Conservation (phyloP, 768 basidiomycete species). For the Mycena belliarum region DNA sequence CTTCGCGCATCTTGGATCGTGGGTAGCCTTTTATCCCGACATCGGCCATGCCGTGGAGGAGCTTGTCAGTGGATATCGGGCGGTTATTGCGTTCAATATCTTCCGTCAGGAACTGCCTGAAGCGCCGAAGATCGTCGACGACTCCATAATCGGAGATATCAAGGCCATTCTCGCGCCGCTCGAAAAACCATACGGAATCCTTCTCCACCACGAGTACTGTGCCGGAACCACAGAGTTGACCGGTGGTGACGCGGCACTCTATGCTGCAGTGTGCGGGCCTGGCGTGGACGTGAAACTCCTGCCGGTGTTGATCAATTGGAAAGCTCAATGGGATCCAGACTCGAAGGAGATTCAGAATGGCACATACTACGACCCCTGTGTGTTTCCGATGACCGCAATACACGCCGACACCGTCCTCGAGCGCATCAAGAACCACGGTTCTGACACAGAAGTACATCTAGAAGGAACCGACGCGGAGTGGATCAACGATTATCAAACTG, state of each 20-base stretch:
- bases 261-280: conserved; percentile 9
- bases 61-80: conserved; percentile 26
- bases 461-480: conserved; percentile 9
- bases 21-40: conserved; percentile 36
- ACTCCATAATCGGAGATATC: neutral
- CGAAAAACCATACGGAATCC: conserved; percentile 25
- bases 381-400: conserved; percentile 25
- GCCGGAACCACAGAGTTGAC: conserved; percentile 25
- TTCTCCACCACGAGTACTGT: conserved; percentile 31
- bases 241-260: conserved; percentile 26
- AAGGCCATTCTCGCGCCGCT: conserved; percentile 10
- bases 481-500: neutral
- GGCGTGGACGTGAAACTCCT: conserved; percentile 6
- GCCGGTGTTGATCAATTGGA: conserved; percentile 25
- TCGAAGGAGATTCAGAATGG: no score
- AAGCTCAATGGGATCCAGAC: neutral
- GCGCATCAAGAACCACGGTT: neutral
- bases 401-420: conserved; percentile 19
- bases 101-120: conserved; percentile 22
- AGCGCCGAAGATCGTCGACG: conserved; percentile 1
- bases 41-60: conserved; percentile 25
- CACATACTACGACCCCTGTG: neutral
- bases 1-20: conserved; percentile 10
- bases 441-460: no score
- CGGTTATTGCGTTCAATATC: conserved; percentile 34